Evolutionary conservation across 1,284 basidiomycete genomes (phyloP), one percentile per base, ranked within the genome.

Genomic region (Apiotrichum siamense): DNA sequence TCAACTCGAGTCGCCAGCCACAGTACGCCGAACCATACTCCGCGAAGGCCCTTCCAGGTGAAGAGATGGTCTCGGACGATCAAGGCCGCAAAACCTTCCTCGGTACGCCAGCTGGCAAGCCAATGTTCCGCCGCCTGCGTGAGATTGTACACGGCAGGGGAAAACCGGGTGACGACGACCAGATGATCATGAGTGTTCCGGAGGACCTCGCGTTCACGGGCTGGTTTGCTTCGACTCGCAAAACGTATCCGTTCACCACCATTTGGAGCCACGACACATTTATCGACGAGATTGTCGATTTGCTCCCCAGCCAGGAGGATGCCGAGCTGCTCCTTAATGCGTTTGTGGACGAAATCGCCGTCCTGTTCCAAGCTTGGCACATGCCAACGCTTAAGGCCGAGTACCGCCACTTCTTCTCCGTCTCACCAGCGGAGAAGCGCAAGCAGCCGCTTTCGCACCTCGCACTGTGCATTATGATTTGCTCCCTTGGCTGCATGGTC

Each of bases 261-360:
- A 75, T 75, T 41, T 75, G 73, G 73, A 71, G 67, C 52, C 72
- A 73, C 47, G 73, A 75, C 45, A 72, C 72, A 49, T 75, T 73
- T 46, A 64, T 63, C 15, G 69, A 60, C 17, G 73, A 75, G 54
- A 69, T 75, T 41, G 63, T 74, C 10, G 69, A 68, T 12, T 54
- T 75, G 7, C 45, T 75, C 2, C 73, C 73, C 1, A 64, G 56
- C 20, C 45, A 50, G 21, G 65, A 61, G 33, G 70, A 75, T 45
- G 61, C 73, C 0, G 67, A 70, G 57, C 23, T 70, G 61, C 49
- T 74, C 11, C 63, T 69, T 45, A 24, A 57, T 15, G 59, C 65
- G 17, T 75, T 69, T 57, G 50, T 60, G 24, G 61, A 66, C 23
- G 70, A 72, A 40, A 64, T 71, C 41, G 61, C 56, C n/a, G 45